Evolutionary conservation across 139 green algal species (phyloP).

Genomic region (Closterium sp.): DNA sequence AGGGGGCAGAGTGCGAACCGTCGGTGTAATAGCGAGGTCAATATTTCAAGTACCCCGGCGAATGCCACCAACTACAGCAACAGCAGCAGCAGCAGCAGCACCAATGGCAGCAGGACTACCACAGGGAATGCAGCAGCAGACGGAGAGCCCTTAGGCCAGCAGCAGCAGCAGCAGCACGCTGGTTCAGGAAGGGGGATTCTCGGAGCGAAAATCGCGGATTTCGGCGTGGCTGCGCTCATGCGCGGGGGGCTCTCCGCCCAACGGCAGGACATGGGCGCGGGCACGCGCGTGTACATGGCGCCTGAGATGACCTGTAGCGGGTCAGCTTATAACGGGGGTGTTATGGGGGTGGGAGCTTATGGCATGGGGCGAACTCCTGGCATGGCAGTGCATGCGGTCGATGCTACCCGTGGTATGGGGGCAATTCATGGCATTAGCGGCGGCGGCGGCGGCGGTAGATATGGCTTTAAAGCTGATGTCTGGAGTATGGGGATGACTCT

Average conservation of each 20-base stretch:
- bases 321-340: too few species aligned
- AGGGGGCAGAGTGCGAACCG: background rate
- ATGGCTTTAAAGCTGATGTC: background rate
- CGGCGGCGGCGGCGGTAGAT: background rate
- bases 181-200: background rate
- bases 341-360: too few species aligned
- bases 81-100: constrained; percentile 2
- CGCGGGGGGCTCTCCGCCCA: background rate
- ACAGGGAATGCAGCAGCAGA: background rate
- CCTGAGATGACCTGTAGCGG: background rate
- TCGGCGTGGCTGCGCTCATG: background rate
- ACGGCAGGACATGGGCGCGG: background rate
- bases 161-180: background rate
- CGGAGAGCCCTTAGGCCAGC: background rate
- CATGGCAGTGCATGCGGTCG: too few species aligned
- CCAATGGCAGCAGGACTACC: background rate
- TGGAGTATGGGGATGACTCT: constrained; percentile 1
- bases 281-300: background rate
- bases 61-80: background rate
- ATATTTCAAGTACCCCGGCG: background rate
- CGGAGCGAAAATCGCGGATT: background rate
- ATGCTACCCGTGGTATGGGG: too few species aligned
- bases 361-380: too few species aligned
- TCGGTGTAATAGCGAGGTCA: background rate
- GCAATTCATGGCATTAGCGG: background rate